Conservation (phyloP, 1,139 yeast genomes). For the Martiniozyma asiatica region DNA sequence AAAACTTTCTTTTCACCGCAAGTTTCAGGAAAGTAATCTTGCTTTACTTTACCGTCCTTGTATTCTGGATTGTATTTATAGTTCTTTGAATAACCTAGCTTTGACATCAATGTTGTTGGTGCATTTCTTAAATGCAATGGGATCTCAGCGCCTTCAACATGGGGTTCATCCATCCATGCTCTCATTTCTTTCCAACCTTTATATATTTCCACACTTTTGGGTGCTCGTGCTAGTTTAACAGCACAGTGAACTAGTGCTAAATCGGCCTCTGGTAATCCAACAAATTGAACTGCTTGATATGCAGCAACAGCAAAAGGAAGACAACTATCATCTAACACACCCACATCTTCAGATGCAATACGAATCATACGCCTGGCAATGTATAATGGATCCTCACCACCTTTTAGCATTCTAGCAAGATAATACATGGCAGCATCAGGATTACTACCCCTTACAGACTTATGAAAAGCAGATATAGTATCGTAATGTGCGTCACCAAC, state of each 20-base stretch:
- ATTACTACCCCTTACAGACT: conserved; percentile 77
- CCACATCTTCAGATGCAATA: conserved; percentile 86
- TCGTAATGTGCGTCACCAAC: conserved; percentile 92
- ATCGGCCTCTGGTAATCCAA: conserved; percentile 97
- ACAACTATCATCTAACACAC: conserved; percentile 69
- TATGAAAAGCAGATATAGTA: conserved; percentile 88
- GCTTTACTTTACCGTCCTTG: conserved; percentile 59
- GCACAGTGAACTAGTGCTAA: conserved; percentile 85
- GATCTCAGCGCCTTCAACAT: conserved; percentile 49
- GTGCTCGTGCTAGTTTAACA: conserved; percentile 73
- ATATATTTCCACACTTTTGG: conserved; percentile 76
- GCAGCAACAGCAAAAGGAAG: conserved; percentile 81
- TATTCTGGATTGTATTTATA: conserved; percentile 84
- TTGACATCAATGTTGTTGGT: conserved; percentile 83
- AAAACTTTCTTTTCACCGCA: conserved; percentile 29
- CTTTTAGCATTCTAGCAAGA: conserved; percentile 72
- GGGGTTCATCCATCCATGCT: conserved; percentile 44
- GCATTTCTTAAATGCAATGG: conserved; percentile 87
- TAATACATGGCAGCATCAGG: conserved; percentile 86
- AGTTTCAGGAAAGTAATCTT: conserved; percentile 55
- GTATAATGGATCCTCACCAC: conserved; percentile 90
- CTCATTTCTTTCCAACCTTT: conserved; percentile 66
- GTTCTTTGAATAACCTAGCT: conserved; percentile 70
- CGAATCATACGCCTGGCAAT: conserved; percentile 88
- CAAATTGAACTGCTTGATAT: conserved; percentile 75